A percentile compares a stretch with the other conserved stretches of the same genome.
These are phyloP conservation scores for Hansenula lynferdii DNA, from an alignment of 1,139 yeast species.

Conservation along the genomic window DNA sequence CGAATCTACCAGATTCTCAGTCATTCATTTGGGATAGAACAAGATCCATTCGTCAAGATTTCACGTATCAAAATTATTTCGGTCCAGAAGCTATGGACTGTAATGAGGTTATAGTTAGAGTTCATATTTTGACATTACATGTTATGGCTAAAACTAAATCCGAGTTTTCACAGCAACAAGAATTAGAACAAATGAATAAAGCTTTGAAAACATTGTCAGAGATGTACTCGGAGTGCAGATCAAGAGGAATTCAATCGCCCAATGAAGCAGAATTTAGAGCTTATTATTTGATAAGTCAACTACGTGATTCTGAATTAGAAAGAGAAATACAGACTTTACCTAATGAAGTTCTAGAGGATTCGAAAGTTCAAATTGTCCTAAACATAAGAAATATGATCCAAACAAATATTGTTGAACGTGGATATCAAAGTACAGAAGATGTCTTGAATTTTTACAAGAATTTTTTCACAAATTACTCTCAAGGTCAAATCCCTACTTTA, in stretches of 20 bases:
- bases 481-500: slow-evolving; percentile 57
- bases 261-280: slow-evolving; percentile 95
- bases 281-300: slow-evolving; percentile 73
- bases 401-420: slow-evolving; percentile 57
- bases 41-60: slow-evolving; percentile 95
- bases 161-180: slow-evolving; percentile 92
- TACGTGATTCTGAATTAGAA: slow-evolving; percentile 83
- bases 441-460: slow-evolving; percentile 56
- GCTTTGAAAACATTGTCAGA: slow-evolving; percentile 87
- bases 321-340: slow-evolving; percentile 74
- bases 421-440: slow-evolving; percentile 52
- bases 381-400: slow-evolving; percentile 62
- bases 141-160: slow-evolving; percentile 74
- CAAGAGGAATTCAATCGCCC: slow-evolving; percentile 63
- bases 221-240: slow-evolving; percentile 76
- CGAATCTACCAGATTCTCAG: slow-evolving; percentile 76
- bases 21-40: slow-evolving; percentile 98
- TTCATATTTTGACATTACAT: slow-evolving; percentile 80
- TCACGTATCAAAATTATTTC: slow-evolving; percentile 88
- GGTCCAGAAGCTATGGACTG: slow-evolving; percentile 95
- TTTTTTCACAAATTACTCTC: slow-evolving; percentile 56
- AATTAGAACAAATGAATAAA: slow-evolving; percentile 89
- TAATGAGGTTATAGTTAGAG: slow-evolving; percentile 86
- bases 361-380: slow-evolving; percentile 66
- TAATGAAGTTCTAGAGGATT: slow-evolving; percentile 43